A percentile compares a stretch with the other conserved stretches of the same genome.
These are phyloP conservation scores for Metarhizium anisopliae DNA, from an alignment of 2,329 filamentous ascomycete species.

Conservation along the genomic window DNA sequence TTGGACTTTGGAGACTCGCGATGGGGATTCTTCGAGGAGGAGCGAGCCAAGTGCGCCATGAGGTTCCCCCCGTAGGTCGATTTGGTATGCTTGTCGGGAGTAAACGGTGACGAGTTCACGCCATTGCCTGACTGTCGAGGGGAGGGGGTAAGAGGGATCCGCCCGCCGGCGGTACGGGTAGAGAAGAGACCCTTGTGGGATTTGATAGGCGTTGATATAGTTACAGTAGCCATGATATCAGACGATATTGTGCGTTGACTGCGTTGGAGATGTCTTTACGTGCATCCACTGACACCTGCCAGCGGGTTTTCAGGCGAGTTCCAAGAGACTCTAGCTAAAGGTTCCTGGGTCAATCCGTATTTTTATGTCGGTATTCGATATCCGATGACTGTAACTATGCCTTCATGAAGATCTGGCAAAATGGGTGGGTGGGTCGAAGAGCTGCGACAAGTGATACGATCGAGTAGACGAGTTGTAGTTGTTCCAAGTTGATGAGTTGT, in stretches of 20 bases:
- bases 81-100: conserved; percentile 59
- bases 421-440: not conserved
- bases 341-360: conserved; percentile 44
- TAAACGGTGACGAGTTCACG: conserved; percentile 64
- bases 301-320: conserved; percentile 37
- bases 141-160: conserved; percentile 89
- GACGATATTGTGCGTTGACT: conserved; percentile 12
- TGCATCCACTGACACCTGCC: conserved; percentile 35
- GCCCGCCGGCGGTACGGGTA: conserved; percentile 84
- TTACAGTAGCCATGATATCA: conserved; percentile 66
- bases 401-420: conserved; percentile 30
- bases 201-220: conserved; percentile 86
- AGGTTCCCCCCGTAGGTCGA: conserved; percentile 76
- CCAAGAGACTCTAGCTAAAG: conserved; percentile 53
- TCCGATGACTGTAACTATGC: conserved; percentile 37
- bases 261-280: conserved; percentile 23
- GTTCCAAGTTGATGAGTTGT: no score
- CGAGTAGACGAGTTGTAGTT: conserved; percentile 11
- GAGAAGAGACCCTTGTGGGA: conserved; percentile 91
- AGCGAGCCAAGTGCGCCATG: conserved; percentile 68
- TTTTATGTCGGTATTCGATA: conserved; percentile 29
- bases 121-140: conserved; percentile 58
- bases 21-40: conserved; percentile 54
- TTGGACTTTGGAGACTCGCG: conserved; percentile 94
- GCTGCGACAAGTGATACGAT: not conserved